These are phyloP conservation scores for Termitomyces sp. DNA, from an alignment of 768 basidiomycete species.

Conservation along the genomic window DNA sequence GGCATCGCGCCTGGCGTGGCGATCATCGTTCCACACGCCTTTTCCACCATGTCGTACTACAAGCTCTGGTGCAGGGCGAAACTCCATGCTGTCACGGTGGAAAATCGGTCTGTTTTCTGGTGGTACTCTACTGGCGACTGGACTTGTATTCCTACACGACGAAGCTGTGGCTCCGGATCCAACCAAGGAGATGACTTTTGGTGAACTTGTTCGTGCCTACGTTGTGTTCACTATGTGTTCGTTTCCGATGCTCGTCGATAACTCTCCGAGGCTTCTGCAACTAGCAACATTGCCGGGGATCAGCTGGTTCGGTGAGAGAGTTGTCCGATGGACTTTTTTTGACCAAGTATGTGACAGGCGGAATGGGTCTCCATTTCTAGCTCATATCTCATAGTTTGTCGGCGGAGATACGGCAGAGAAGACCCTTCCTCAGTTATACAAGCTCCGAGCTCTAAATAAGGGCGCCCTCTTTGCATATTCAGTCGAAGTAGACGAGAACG, in stretches of 20 bases:
- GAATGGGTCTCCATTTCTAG: not conserved
- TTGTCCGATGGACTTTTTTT: constrained; percentile 83
- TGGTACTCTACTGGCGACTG: constrained; percentile 11
- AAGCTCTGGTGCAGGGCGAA: constrained; percentile 2
- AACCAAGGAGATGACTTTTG: constrained; percentile 22
- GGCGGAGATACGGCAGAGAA: constrained; percentile 80
- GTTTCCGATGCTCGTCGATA: constrained; percentile 70
- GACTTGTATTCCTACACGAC: constrained; percentile 14
- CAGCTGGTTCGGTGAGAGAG: constrained; percentile 56
- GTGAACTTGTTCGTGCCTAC: constrained; percentile 64
- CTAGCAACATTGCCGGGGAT: constrained; percentile 56
- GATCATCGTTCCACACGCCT: not conserved
- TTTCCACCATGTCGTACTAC: constrained; percentile 9
- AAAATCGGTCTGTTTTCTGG: constrained; percentile 7
- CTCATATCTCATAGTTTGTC: constrained; percentile 58
- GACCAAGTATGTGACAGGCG: constrained; percentile 52
- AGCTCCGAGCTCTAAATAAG: constrained; percentile 63
- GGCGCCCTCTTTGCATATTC: constrained; percentile 81
- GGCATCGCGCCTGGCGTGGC: not conserved
- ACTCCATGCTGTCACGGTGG: not conserved
- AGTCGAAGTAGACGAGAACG: constrained; percentile 74
- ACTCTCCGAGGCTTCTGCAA: constrained; percentile 63
- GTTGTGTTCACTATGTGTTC: constrained; percentile 82
- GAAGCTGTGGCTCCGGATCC: constrained; percentile 12
- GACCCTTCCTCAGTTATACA: constrained; percentile 59